Conservation (phyloP, 495 filamentous ascomycete species). For the Monascus purpureus region DNA sequence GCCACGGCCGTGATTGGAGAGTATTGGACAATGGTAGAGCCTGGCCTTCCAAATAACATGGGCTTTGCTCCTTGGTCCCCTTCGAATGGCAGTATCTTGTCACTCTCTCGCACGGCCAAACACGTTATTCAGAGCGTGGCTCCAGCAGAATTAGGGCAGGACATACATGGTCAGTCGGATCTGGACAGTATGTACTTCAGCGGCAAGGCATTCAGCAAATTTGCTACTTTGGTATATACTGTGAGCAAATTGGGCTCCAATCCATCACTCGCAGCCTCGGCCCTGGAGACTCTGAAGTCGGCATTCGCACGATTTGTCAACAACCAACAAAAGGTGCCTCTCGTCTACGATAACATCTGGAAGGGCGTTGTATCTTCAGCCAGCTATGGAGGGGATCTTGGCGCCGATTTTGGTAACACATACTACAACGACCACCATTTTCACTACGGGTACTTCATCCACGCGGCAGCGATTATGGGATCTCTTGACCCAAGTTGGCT, state of each 20-base stretch:
- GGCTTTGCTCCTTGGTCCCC: conserved; percentile 64
- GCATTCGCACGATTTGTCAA: conserved; percentile 63
- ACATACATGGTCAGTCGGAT: conserved; percentile 56
- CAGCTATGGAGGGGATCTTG: conserved; percentile 59
- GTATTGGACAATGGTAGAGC: conserved; percentile 66
- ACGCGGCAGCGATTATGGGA: conserved; percentile 73
- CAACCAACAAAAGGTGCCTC: conserved; percentile 63
- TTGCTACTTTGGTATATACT: conserved; percentile 58
- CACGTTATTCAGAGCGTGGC: conserved; percentile 43
- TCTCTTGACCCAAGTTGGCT: conserved; percentile 71
- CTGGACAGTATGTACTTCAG: conserved; percentile 90
- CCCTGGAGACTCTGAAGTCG: conserved; percentile 53
- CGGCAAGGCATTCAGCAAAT: conserved; percentile 86
- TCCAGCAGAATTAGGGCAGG: conserved; percentile 51
- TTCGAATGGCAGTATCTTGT: conserved; percentile 29
- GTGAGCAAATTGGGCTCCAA: conserved; percentile 53
- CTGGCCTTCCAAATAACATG: conserved; percentile 55
- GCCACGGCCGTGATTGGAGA: conserved; percentile 61
- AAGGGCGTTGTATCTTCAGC: conserved; percentile 74
- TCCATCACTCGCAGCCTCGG: conserved; percentile 39
- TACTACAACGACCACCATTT: conserved; percentile 97
- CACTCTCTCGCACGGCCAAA: conserved; percentile 38
- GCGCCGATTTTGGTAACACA: conserved; percentile 68
- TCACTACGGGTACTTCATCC: conserved; percentile 81
- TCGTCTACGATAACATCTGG: conserved; percentile 77